Evolutionary conservation across 371 early-diverging fungal species (phyloP).

Genomic region (Mucor circinelloides): DNA sequence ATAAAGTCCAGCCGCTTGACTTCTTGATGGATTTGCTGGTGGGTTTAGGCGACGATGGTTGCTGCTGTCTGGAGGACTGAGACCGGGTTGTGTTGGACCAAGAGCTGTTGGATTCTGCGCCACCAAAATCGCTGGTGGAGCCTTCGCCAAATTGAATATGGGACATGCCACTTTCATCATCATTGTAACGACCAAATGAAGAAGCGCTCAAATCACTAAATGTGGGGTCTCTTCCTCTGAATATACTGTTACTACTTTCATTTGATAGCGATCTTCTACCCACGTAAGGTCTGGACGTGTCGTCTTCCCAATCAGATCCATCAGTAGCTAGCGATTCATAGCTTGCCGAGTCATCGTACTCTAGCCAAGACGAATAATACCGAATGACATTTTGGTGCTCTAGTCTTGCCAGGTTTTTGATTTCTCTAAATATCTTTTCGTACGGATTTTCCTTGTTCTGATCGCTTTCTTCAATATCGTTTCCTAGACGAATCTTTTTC

Average conservation of each 20-base stretch:
- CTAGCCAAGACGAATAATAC: constrained; percentile 94
- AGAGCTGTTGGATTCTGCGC: not conserved
- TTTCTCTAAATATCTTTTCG: constrained; percentile 88
- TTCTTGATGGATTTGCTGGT: not conserved
- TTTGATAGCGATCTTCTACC: not conserved
- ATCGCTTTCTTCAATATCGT: constrained; percentile 35
- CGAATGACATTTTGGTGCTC: constrained; percentile 91
- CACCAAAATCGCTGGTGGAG: not conserved
- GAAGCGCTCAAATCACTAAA: constrained; percentile 1
- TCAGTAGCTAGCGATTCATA: not conserved
- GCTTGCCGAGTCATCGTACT: constrained; percentile 41
- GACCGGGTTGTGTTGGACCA: not conserved
- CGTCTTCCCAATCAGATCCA: constrained; percentile 12
- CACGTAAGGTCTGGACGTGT: not conserved
- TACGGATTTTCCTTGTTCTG: constrained; percentile 22
- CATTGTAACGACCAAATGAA: not conserved
- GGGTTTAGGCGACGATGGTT: not conserved
- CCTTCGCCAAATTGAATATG: constrained; percentile 23
- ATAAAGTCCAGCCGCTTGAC: constrained; percentile 58
- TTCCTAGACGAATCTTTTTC: constrained; percentile 71
- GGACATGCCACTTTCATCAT: constrained; percentile 17
- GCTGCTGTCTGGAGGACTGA: not conserved
- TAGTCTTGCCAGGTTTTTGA: constrained; percentile 85
- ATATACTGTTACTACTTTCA: not conserved
- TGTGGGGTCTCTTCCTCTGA: constrained; percentile 25